phyloP scores from a whole-genome alignment of 83 land plant species.

The Picea abies region DNA sequence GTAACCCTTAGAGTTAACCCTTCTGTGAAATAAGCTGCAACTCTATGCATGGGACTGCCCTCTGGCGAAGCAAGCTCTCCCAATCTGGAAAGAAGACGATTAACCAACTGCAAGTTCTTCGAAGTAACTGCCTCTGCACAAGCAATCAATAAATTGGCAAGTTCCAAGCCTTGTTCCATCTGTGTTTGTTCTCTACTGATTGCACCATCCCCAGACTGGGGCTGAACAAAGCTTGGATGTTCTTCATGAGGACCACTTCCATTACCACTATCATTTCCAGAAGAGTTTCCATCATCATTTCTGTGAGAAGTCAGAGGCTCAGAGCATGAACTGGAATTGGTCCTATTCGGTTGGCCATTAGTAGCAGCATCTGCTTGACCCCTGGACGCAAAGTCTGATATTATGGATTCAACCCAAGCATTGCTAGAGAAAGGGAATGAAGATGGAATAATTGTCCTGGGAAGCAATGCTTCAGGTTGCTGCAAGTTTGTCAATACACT shows the following conservation, averaged over 20 bases:
- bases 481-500: slow-evolving; percentile 12
- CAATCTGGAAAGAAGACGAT: slow-evolving; percentile 45
- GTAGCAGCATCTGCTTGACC: slow-evolving; percentile 21
- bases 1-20: slow-evolving; percentile 57
- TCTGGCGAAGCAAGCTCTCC: slow-evolving; percentile 73
- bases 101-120: slow-evolving; percentile 23
- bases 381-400: slow-evolving; percentile 13
- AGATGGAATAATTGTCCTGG: slow-evolving; percentile 16
- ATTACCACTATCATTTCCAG: slow-evolving; percentile 15
- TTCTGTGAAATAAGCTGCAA: slow-evolving; percentile 77
- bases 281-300: slow-evolving; percentile 13
- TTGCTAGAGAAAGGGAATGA: slow-evolving; percentile 13
- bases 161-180: slow-evolving; percentile 24
- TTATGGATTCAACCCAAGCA: slow-evolving; percentile 23
- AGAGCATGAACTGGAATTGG: slow-evolving; percentile 22
- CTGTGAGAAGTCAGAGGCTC: slow-evolving; percentile 2
- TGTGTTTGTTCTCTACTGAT: slow-evolving; percentile 12
- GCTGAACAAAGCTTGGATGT: background rate
- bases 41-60: slow-evolving; percentile 55
- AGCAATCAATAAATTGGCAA: slow-evolving; percentile 35
- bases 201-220: background rate
- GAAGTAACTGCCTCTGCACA: slow-evolving; percentile 36
- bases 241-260: background rate
- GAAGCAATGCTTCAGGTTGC: slow-evolving; percentile 16
- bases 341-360: slow-evolving; percentile 4